Conservation (phyloP, 495 filamentous ascomycete genomes). For the Cryomyces minteri region DNA sequence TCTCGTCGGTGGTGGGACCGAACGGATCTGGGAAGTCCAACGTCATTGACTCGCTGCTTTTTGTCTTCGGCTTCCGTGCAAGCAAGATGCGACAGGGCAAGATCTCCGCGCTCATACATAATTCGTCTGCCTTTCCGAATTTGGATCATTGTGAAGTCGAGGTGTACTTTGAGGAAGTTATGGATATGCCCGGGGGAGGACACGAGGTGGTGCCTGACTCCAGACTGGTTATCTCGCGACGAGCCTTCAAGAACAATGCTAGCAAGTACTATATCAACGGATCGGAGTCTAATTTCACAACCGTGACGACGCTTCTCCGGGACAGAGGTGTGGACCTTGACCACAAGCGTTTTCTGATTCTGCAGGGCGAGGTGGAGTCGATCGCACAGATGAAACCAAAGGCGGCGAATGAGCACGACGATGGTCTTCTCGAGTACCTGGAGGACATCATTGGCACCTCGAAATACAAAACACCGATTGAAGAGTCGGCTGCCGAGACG, state of each 20-base stretch:
- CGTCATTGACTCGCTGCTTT: slow-evolving; percentile 92
- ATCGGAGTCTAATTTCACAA: slow-evolving; percentile 73
- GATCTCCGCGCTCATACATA: slow-evolving; percentile 93
- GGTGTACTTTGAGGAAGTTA: slow-evolving; percentile 87
- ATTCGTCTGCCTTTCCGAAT: slow-evolving; percentile 71
- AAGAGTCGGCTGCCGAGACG: slow-evolving; percentile 75
- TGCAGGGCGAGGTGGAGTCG: slow-evolving; percentile 82
- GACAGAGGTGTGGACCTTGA: slow-evolving; percentile 86
- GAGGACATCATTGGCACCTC: slow-evolving; percentile 98
- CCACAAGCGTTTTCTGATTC: slow-evolving; percentile 92
- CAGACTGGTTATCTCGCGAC: slow-evolving; percentile 68
- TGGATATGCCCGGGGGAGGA: slow-evolving; percentile 62
- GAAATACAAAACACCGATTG: slow-evolving; percentile 92
- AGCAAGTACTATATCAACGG: slow-evolving; percentile 96
- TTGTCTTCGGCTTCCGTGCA: slow-evolving; percentile 94
- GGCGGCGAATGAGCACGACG: slow-evolving; percentile 82
- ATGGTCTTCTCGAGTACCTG: slow-evolving; percentile 88
- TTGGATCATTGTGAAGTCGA: slow-evolving; percentile 85
- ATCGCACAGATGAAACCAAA: slow-evolving; percentile 99
- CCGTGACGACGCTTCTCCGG: slow-evolving; percentile 73
- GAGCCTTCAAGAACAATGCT: slow-evolving; percentile 92
- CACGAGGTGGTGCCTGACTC: slow-evolving; percentile 63
- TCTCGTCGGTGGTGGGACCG: slow-evolving; percentile 95
- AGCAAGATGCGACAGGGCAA: slow-evolving; percentile 99
- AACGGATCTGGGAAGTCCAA: slow-evolving; percentile 98